Conservation (phyloP, 1,139 yeast genomes). For the Magnusiomyces tetraspermus region DNA sequence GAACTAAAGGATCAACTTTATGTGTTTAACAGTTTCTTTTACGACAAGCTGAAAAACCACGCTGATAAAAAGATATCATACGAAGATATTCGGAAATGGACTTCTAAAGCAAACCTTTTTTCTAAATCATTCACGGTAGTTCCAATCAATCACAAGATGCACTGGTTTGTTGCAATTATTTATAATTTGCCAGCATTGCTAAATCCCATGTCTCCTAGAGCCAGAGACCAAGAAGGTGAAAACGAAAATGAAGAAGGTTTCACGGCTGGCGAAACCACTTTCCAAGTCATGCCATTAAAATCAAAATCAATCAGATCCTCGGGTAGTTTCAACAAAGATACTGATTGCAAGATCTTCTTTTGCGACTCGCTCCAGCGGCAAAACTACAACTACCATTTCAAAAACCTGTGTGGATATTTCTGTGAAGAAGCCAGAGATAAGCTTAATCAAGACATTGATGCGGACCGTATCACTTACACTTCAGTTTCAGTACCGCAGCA, state of each 20-base stretch:
- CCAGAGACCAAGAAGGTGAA: background rate
- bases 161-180: constrained; percentile 70
- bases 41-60: constrained; percentile 43
- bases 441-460: constrained; percentile 40
- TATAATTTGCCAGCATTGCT: constrained; percentile 23
- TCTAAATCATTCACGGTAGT: constrained; percentile 54
- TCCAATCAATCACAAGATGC: constrained; percentile 70
- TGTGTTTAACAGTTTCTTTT: constrained; percentile 79
- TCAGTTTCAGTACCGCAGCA: constrained; percentile 71
- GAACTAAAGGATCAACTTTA: constrained; percentile 36
- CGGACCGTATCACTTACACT: constrained; percentile 36
- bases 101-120: constrained; percentile 57
- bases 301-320: background rate
- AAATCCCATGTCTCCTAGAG: too few species aligned
- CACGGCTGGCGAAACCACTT: background rate
- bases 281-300: background rate
- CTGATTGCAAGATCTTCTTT: constrained; percentile 40
- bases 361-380: constrained; percentile 57
- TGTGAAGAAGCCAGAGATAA: constrained; percentile 62
- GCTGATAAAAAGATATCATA: constrained; percentile 37
- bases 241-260: background rate
- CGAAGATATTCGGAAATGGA: constrained; percentile 69
- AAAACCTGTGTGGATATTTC: constrained; percentile 55
- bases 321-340: constrained; percentile 2
- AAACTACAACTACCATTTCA: constrained; percentile 44